A percentile compares a stretch with the other conserved stretches of the same genome.
Evolutionary conservation across 2,329 filamentous ascomycete genomes (phyloP).

Genomic region (Paraconiothyrium sp.): DNA sequence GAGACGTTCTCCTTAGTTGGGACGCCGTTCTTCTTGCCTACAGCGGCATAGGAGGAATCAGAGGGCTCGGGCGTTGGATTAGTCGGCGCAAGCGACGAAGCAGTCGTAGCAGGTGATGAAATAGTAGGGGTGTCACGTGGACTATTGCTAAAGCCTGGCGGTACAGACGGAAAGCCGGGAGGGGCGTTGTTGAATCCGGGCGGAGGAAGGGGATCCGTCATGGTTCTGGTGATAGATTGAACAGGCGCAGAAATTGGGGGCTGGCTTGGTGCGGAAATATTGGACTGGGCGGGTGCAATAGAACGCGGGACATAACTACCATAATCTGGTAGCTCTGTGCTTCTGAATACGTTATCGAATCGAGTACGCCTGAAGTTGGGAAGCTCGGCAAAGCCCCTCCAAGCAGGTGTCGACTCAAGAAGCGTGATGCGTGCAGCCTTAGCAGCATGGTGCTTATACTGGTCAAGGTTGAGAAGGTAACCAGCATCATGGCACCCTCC

Average conservation of each 20-base stretch:
- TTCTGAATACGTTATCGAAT: slow-evolving; percentile 55
- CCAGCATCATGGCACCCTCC: slow-evolving; percentile 59
- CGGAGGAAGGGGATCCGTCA: slow-evolving; percentile 26
- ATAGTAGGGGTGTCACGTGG: slow-evolving; percentile 7
- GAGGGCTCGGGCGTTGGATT: slow-evolving; percentile 17
- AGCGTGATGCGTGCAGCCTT: slow-evolving; percentile 55
- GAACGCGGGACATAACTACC: slow-evolving; percentile 4
- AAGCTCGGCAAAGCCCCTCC: slow-evolving; percentile 53
- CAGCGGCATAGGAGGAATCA: slow-evolving; percentile 50
- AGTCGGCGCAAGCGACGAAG: slow-evolving; percentile 26
- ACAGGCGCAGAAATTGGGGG: slow-evolving; percentile 13
- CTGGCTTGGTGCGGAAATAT: slow-evolving; percentile 15
- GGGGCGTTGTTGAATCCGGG: slow-evolving; percentile 23
- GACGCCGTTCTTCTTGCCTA: slow-evolving; percentile 49
- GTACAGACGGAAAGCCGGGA: neutral
- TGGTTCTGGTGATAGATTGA: slow-evolving; percentile 18
- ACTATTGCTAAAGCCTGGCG: neutral
- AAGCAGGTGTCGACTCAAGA: slow-evolving; percentile 55
- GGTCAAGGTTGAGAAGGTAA: slow-evolving; percentile 56
- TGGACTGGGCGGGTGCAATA: slow-evolving; percentile 17
- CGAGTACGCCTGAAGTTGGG: slow-evolving; percentile 50
- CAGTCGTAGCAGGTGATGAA: slow-evolving; percentile 32
- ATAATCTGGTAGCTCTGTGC: slow-evolving; percentile 51
- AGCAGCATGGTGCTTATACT: slow-evolving; percentile 53
- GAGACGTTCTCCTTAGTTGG: slow-evolving; percentile 48